These are phyloP conservation scores for Phalaenopsis equestris DNA, from an alignment of 106 monocot genomes.

Conservation along the genomic window DNA sequence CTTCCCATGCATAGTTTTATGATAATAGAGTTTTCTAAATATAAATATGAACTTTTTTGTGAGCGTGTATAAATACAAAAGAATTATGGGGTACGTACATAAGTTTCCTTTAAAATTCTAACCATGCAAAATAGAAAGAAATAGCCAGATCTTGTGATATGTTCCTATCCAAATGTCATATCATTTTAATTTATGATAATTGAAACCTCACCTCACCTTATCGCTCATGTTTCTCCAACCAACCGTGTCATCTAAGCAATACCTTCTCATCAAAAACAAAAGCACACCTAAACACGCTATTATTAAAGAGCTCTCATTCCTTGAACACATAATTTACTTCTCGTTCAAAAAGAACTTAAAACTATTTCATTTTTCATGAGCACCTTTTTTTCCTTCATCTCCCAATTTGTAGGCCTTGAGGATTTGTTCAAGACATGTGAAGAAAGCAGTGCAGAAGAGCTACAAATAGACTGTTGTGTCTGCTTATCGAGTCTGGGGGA, in stretches of 20 bases:
- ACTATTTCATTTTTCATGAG: neutral
- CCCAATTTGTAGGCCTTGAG: neutral
- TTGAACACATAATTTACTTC: no score
- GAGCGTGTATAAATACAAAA: no score
- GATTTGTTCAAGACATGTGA: neutral
- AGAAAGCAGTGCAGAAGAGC: neutral
- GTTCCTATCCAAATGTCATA: no score
- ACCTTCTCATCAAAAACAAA: neutral
- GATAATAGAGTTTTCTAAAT: no score
- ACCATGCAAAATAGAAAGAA: no score
- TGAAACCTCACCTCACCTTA: neutral
- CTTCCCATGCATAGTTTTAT: no score
- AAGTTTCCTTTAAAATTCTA: no score
- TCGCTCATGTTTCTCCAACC: neutral
- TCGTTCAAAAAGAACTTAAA: neutral
- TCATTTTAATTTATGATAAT: neutral
- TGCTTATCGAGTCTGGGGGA: conserved; percentile 20
- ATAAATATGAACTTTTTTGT: no score
- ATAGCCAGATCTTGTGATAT: no score
- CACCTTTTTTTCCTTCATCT: neutral
- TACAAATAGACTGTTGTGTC: neutral
- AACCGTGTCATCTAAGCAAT: conserved; percentile 3
- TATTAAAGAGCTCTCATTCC: neutral
- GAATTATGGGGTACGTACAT: no score
- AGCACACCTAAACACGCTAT: neutral